Base-by-base conservation (phyloP, 768 basidiomycete species). In the Boletus vinaceobasis region DNA sequence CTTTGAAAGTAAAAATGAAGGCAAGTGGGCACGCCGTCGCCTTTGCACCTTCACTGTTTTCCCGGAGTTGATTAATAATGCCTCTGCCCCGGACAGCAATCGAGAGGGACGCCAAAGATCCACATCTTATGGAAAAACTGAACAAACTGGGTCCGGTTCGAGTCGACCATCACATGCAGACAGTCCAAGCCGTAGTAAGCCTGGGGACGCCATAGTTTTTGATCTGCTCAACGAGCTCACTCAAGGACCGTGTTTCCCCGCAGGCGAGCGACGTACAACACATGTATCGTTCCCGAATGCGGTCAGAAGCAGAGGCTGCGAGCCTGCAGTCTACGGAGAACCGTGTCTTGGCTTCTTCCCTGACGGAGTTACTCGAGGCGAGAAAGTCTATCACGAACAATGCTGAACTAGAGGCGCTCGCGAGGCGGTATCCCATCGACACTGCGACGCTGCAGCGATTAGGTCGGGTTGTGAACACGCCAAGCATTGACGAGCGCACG, bases 51-150 rank as follows among this genome's bases (percentile, higher is more conserved):
- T 31, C 40, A 31, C 23, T 17, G 3, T 3, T 26, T 26, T 32
- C 27, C 19, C 14, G 5, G 23, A 43, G 33, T 39, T 39, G n/a
- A n/a, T n/a, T n/a, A n/a, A n/a, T n/a, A 32, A 50, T 2, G 13
- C n/a, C 13, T 27, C 45, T 14, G 26, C 35, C 7, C 7, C 26
- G 55, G 43, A 50, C 59, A 89, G 88, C 74, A 8, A 83, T 89
- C 61, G 75, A 82, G 51, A 71, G 65, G 50, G 88, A 93, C 60
- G 77, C 82, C n/a, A 75, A 74, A 51, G 89, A 93, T 62, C 87
- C 87, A 2, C 80, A 90, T 27, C 80, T 92, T 48, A 67, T 88
- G 60, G 75, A 80, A 35, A 90, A 87, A 60, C 70, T 93, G 47
- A 79, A 60, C 59, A 74, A 69, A 36, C 73, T 93, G 2, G 89